Base-by-base conservation (phyloP, 2,329 filamentous ascomycete species). In the Hypoxylon sp. region DNA sequence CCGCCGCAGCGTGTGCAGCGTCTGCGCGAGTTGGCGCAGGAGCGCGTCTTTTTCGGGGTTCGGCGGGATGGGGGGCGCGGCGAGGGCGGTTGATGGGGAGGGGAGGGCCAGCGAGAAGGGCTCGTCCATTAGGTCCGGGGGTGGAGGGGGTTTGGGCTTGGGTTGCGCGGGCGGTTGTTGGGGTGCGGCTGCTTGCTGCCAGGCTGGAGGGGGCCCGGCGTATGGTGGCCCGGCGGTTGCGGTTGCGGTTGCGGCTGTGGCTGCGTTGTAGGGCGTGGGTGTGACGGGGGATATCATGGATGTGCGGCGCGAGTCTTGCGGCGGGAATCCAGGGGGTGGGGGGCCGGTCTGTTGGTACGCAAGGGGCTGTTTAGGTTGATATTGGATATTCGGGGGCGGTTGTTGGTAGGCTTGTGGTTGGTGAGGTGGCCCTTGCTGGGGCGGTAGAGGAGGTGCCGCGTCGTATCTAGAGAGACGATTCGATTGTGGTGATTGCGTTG, bases 11-110 rank as follows among this genome's bases (percentile, higher is more conserved):
- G 88, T 83, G 61, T 90, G 85, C 2, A 98, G 84, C 0, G 90
- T 88, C 62, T 87, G 84, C 37, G 91, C 94, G 31, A 98, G 87
- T 49, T 94, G 92, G 59, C 88, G 87, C 2, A 97, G 86, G 14
- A 98, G 88, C 20, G 92, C 91, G 79, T 98, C 94, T 78, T 97
- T 98, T 81, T 98, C 94, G 0, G 96, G 96, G 76, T 99, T 99
- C 0, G 94, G 95, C 0, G 96, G 95, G 33, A 98, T 94, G 0
- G 95, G 95, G 0, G 96, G 95, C 0, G 94, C 89, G 5, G 91
- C 86, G 6, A 89, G 78, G 22, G 85, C 82, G 25, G 51, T 57
- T 33, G 83, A 81, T 3, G 82, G 79, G 1, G 83, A 80, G 2
- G 87, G 84, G 11, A 87, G 81, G 14, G 83, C 74, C 25, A 88